A percentile compares a stretch with the other conserved stretches of the same genome.
Conservation (phyloP, 805 yeast genomes). For the Saturnispora dispora region DNA sequence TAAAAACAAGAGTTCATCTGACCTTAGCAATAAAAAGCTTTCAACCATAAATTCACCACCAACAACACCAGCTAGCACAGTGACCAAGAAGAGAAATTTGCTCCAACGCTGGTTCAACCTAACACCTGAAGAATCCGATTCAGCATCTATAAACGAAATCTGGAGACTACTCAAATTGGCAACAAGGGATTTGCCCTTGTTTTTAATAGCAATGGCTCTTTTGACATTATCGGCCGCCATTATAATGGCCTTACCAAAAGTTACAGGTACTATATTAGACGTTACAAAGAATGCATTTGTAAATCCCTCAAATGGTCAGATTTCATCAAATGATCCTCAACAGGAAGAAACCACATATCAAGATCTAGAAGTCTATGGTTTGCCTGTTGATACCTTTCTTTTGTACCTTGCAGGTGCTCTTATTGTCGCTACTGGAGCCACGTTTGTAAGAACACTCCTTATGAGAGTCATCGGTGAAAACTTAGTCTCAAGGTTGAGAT, state of each 20-base stretch:
- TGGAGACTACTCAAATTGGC: conserved; percentile 35
- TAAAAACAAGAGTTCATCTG: neutral
- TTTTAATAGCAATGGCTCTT: conserved; percentile 35
- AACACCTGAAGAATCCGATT: conserved; percentile 25
- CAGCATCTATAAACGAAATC: conserved; percentile 31
- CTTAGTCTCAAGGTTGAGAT: conserved; percentile 74
- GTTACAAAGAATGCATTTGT: conserved; percentile 28
- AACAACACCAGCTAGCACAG: neutral
- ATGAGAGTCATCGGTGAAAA: conserved; percentile 79
- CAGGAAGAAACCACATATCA: conserved; percentile 22
- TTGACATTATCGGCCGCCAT: conserved; percentile 39
- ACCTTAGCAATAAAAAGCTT: neutral
- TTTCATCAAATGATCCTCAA: neutral
- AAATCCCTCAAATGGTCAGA: neutral
- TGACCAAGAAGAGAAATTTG: neutral
- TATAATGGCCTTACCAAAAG: conserved; percentile 45
- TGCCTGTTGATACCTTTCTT: conserved; percentile 54
- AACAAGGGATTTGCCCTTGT: conserved; percentile 35
- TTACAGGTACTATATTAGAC: conserved; percentile 48
- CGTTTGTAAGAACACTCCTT: conserved; percentile 68
- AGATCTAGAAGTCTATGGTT: conserved; percentile 40
- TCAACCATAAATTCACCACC: neutral
- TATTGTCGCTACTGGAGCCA: conserved; percentile 64
- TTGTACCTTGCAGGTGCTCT: conserved; percentile 53
- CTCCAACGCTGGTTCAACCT: conserved; percentile 23